Percentiles rank a stretch among this genome's conserved stretches.
phyloP scores from a whole-genome alignment of 768 basidiomycete species.

The Naganishia onofrii region DNA sequence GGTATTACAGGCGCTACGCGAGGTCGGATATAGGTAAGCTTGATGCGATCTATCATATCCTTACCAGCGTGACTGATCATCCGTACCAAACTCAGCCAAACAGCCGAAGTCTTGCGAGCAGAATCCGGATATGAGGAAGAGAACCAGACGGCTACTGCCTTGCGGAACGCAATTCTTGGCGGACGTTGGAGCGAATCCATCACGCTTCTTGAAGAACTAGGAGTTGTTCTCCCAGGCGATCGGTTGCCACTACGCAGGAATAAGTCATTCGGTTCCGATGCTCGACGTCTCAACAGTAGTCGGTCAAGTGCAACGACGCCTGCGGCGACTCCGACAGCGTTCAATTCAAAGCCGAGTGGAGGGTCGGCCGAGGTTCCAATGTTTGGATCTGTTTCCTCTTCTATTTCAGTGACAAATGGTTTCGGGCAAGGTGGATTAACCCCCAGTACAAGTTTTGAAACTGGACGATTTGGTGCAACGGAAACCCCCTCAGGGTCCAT shows the following conservation, averaged over 20 bases:
- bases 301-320: constrained; percentile 4
- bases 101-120: constrained; percentile 80
- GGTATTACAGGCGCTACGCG: constrained; percentile 81
- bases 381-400: constrained; percentile 9
- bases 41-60: not conserved
- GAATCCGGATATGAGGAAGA: constrained; percentile 91
- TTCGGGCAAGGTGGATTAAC: constrained; percentile 6
- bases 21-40: constrained; percentile 68
- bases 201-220: constrained; percentile 64
- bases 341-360: not conserved
- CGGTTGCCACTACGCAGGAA: constrained; percentile 27
- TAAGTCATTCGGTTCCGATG: constrained; percentile 6
- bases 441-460: not conserved
- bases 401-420: not conserved
- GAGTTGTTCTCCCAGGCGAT: constrained; percentile 53
- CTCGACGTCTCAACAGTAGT: not conserved
- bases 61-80: not conserved
- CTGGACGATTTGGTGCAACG: constrained; percentile 1
- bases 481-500: not conserved
- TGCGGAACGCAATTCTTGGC: constrained; percentile 73
- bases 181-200: constrained; percentile 80
- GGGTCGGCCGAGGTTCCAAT: not conserved
- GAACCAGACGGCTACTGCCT: constrained; percentile 69
- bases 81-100: constrained; percentile 61
- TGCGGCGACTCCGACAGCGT: not conserved